phyloP scores from a whole-genome alignment of 352 stramenopile species.

The Globisporangium perplexum region DNA sequence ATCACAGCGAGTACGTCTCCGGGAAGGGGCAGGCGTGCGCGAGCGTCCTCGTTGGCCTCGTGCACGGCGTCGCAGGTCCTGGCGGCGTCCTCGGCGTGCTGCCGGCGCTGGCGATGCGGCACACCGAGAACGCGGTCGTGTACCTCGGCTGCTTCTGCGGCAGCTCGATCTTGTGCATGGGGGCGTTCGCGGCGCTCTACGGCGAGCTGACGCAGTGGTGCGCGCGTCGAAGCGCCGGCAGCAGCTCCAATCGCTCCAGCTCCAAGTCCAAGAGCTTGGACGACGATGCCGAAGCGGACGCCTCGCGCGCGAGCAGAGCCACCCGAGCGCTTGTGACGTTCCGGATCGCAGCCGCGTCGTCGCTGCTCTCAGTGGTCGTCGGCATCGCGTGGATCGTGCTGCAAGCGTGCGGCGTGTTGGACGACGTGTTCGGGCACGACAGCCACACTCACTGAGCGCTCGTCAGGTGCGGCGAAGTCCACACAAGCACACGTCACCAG shows the following conservation, averaged over 20 bases:
- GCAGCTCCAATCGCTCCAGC: background rate
- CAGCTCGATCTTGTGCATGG: constrained; percentile 87
- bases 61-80: constrained; percentile 84
- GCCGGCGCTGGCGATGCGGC: constrained; percentile 75
- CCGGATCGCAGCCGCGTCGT: constrained; percentile 42
- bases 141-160: constrained; percentile 87
- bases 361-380: constrained; percentile 51
- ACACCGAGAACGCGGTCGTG: constrained; percentile 32
- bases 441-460: constrained; percentile 1
- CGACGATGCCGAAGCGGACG: constrained; percentile 12
- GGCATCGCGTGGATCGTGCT: constrained; percentile 69
- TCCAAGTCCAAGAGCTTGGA: constrained; percentile 1
- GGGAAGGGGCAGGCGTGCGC: constrained; percentile 16
- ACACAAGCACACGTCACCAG: background rate
- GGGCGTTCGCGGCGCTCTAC: constrained; percentile 76
- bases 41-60: constrained; percentile 60
- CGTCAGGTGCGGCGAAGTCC: too few relatives aligned
- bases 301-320: background rate
- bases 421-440: constrained; percentile 49
- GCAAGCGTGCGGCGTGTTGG: constrained; percentile 49
- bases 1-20: constrained; percentile 11
- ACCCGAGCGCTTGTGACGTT: constrained; percentile 22
- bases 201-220: constrained; percentile 47
- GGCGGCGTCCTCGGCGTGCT: constrained; percentile 79
- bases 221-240: constrained; percentile 1